phyloP scores from a whole-genome alignment of 2,329 filamentous ascomycete species.

The Trichoderma lentiforme region DNA sequence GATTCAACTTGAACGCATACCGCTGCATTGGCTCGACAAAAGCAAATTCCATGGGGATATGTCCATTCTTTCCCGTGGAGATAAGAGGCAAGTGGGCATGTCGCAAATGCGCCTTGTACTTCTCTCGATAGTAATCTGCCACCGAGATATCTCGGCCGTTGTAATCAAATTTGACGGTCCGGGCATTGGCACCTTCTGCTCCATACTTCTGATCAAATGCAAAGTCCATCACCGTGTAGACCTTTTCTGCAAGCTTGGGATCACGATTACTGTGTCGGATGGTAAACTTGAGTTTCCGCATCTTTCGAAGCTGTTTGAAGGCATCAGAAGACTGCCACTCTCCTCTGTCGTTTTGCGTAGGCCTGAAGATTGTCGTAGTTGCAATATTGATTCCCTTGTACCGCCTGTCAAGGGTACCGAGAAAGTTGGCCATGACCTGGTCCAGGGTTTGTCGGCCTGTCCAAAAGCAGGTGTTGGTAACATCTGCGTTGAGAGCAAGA shows the following conservation, averaged over 20 bases:
- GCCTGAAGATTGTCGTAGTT: slow-evolving; percentile 34
- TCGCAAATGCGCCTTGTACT: slow-evolving; percentile 51
- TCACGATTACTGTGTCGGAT: slow-evolving; percentile 49
- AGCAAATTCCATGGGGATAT: slow-evolving; percentile 62
- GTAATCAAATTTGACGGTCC: slow-evolving; percentile 53
- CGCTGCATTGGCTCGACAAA: slow-evolving; percentile 52
- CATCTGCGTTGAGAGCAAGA: slow-evolving; percentile 82
- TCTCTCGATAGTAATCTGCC: slow-evolving; percentile 53
- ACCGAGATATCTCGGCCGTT: slow-evolving; percentile 47
- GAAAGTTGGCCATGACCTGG: slow-evolving; percentile 35
- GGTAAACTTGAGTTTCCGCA: slow-evolving; percentile 55
- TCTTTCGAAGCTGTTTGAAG: slow-evolving; percentile 53
- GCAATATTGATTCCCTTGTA: slow-evolving; percentile 27
- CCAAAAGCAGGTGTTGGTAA: slow-evolving; percentile 92
- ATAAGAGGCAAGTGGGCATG: slow-evolving; percentile 54
- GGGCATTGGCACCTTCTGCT: slow-evolving; percentile 45
- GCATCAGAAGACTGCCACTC: slow-evolving; percentile 43
- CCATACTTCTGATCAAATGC: slow-evolving; percentile 45
- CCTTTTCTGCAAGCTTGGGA: slow-evolving; percentile 37
- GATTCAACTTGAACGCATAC: slow-evolving; percentile 61
- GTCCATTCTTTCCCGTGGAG: slow-evolving; percentile 50
- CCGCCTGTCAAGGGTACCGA: slow-evolving; percentile 30
- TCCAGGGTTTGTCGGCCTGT: slow-evolving; percentile 40
- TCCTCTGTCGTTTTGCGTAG: slow-evolving; percentile 29
- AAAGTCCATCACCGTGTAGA: slow-evolving; percentile 53